Evolutionary conservation across 192 early-diverging fungal genomes (phyloP), one percentile per base, ranked within the genome.

Genomic region (Coemansia sp.): DNA sequence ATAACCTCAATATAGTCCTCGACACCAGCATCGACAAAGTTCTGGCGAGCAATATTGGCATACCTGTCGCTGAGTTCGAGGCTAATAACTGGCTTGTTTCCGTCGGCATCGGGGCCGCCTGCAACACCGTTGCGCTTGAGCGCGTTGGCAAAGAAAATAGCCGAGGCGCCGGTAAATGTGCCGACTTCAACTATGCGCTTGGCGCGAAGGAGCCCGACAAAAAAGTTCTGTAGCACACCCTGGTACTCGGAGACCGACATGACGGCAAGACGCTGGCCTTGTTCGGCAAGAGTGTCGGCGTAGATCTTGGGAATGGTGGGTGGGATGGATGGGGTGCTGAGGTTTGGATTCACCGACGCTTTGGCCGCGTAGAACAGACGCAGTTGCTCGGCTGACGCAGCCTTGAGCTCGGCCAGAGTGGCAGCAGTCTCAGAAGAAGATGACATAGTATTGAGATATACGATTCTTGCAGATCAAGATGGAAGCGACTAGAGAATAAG

Each of bases 71-170:
- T 85, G 36, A 83, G 64, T 40, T 92, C 88, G 18, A 84, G 74
- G 0, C 84, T 76, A 4, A 82, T 60, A 5, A 92, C 46, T 0
- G 58, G 74, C 52, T 64, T 66, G 12, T 61, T 61, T 0, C 64
- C 64, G 10, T 48, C 26, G 14, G 52, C 46, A 38, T 67, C 60
- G 3, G 59, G 53, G 5, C 54, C 56, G 5, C 60, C 54, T 17
- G 64, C 51, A 17, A 71, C 64, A 3, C 76, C 67, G 46, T 79
- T 75, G 51, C 68, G 67, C 64, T 73, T 68, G 61, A 89, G 74
- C 3, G 80, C 89, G 40, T 84, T 84, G n/a, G 89, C 88, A 71
- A 92, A 86, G 51, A 81, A 86, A 15, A 88, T 75, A 2, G 87
- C 73, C 5, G 84, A 85, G 24, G 72, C 81, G 2, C 90, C 90